Percentiles rank a stretch among this genome's conserved stretches.
Conservation (phyloP, 495 filamentous ascomycete species). For the Hyaloscypha bicolor region DNA sequence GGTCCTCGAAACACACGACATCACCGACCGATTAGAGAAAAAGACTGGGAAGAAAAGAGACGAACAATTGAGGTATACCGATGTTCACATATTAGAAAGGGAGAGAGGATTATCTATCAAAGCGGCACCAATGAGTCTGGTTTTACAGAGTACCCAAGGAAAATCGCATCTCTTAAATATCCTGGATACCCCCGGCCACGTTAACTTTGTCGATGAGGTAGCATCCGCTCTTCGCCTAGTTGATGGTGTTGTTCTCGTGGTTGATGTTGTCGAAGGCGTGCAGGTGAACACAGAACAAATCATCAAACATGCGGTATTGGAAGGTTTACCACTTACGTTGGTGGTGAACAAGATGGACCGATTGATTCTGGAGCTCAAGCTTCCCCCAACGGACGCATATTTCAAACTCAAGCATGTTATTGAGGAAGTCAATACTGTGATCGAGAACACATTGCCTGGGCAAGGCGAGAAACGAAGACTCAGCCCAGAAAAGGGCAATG, state of each 20-base stretch:
- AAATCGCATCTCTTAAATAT: conserved; percentile 98
- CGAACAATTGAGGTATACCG: conserved; percentile 93
- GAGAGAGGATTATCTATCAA: conserved; percentile 94
- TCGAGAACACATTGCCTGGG: conserved; percentile 84
- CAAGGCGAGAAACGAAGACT: conserved; percentile 77
- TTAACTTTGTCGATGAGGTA: conserved; percentile 97
- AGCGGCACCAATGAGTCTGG: conserved; percentile 89
- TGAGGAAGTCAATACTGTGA: conserved; percentile 95
- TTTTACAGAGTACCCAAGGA: conserved; percentile 81
- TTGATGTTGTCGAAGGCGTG: conserved; percentile 97
- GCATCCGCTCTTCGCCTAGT: conserved; percentile 83
- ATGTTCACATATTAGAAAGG: conserved; percentile 84
- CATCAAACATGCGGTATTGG: conserved; percentile 91
- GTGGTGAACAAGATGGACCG: conserved; percentile 98
- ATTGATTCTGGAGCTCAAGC: conserved; percentile 89
- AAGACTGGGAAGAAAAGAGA: conserved; percentile 79
- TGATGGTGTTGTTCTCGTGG: conserved; percentile 90
- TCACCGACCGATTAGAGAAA: conserved; percentile 74
- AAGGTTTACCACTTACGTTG: conserved; percentile 85
- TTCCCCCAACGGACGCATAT: conserved; percentile 94
- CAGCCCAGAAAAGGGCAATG: conserved; percentile 96
- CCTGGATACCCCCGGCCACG: conserved; percentile 94
- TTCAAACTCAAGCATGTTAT: conserved; percentile 98
- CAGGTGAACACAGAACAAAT: conserved; percentile 96
- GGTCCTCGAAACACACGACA: conserved; percentile 90